Evolutionary conservation across 257 asterid genomes (phyloP).

Genomic region (Cruciata laevipes): DNA sequence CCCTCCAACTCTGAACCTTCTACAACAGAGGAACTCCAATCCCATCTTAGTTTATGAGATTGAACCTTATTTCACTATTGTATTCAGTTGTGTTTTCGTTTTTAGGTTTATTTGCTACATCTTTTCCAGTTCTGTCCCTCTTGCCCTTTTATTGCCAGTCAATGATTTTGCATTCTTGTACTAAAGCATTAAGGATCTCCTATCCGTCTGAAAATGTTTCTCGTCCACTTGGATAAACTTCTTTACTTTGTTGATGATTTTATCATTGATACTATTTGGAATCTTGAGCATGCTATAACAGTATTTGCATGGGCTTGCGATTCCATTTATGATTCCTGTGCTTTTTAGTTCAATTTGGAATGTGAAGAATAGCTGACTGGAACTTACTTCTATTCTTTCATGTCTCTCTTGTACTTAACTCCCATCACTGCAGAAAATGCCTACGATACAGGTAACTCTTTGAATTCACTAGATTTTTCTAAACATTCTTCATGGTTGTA

Average conservation of each 20-base stretch:
- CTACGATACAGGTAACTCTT: constrained; percentile 71
- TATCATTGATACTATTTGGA: neutral
- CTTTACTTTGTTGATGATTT: neutral
- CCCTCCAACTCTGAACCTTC: neutral
- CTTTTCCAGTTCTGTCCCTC: neutral
- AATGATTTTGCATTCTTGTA: neutral
- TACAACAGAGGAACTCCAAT: neutral
- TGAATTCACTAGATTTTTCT: neutral
- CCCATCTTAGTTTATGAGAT: neutral
- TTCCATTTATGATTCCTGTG: neutral
- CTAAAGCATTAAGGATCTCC: neutral
- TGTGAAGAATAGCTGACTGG: constrained; percentile 13
- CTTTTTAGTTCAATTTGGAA: constrained; percentile 3
- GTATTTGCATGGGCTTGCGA: constrained; percentile 4
- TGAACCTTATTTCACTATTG: neutral
- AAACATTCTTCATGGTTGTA: neutral
- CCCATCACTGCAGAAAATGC: constrained; percentile 79
- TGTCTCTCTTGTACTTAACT: constrained; percentile 30
- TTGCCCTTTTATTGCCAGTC: neutral
- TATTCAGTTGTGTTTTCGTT: neutral
- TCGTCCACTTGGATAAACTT: neutral
- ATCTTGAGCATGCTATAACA: neutral
- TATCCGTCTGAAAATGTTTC: neutral
- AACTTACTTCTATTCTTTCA: constrained; percentile 25
- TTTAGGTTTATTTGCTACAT: neutral